A percentile compares a stretch with the other conserved stretches of the same genome.
phyloP scores from a whole-genome alignment of 2,329 filamentous ascomycete species.

The Colletotrichum destructivum region DNA sequence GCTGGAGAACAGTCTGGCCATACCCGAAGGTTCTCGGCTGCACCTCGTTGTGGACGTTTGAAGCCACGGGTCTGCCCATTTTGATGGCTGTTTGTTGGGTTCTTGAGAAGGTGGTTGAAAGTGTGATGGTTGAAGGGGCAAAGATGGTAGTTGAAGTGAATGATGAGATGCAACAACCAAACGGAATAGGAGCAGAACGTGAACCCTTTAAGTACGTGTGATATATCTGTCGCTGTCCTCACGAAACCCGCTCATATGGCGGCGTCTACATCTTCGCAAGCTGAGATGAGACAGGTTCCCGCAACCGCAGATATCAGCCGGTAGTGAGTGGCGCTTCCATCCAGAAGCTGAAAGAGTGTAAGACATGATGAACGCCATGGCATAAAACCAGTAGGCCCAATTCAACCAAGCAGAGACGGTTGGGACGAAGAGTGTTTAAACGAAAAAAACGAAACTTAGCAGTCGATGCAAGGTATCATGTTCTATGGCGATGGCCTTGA shows the following conservation, averaged over 20 bases:
- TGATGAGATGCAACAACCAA: not conserved
- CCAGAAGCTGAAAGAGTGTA: not conserved
- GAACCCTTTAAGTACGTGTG: not conserved
- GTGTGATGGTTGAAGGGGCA: no score
- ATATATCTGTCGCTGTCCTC: no score
- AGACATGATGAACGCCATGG: conserved; percentile 3
- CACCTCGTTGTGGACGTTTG: not conserved
- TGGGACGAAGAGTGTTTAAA: not conserved
- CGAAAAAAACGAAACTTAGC: not conserved
- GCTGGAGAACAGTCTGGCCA: conserved; percentile 13
- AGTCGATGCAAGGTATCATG: no score
- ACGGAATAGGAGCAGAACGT: no score
- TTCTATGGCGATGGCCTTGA: not conserved
- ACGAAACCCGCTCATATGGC: not conserved
- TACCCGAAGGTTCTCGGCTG: not conserved
- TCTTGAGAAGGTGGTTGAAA: not conserved
- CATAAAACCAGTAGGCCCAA: not conserved
- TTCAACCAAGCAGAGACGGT: not conserved
- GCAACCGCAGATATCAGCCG: not conserved
- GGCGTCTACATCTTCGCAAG: not conserved
- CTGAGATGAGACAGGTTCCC: not conserved
- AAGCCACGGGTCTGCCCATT: not conserved
- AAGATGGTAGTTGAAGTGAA: no score
- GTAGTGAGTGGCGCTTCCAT: not conserved
- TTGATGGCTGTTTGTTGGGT: not conserved